phyloP scores from a whole-genome alignment of 495 filamentous ascomycete species.

The Neurospora cerealis region DNA sequence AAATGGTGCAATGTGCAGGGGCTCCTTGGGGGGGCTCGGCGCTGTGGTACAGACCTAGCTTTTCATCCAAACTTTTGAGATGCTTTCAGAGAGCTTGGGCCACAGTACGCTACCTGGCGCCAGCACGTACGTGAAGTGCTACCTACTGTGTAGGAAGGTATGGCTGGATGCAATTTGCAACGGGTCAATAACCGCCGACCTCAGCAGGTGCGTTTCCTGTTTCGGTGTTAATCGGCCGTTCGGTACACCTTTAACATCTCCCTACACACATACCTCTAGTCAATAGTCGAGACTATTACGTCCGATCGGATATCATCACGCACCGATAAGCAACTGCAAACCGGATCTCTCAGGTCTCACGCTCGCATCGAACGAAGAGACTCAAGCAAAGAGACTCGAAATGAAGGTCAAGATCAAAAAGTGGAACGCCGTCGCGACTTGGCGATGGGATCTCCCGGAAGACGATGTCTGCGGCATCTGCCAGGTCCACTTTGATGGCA shows the following conservation, averaged over 20 bases:
- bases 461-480: conserved; percentile 99
- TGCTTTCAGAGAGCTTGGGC: neutral
- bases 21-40: neutral
- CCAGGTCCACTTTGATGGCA: conserved; percentile 94
- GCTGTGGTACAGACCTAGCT: neutral
- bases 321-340: neutral
- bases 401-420: conserved; percentile 94
- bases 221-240: neutral
- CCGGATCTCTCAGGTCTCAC: neutral
- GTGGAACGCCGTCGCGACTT: conserved; percentile 90
- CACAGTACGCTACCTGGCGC: neutral
- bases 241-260: neutral
- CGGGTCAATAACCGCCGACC: neutral
- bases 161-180: neutral
- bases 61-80: neutral
- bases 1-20: neutral
- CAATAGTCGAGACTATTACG: neutral
- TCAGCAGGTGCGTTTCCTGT: neutral
- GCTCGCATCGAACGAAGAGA: neutral
- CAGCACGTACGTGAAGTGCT: neutral
- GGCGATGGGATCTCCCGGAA: conserved; percentile 96
- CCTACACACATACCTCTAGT: neutral
- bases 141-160: neutral
- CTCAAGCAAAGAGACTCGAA: neutral
- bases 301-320: neutral